Conservation (phyloP, 805 yeast genomes). For the Lipomyces oligophaga region DNA sequence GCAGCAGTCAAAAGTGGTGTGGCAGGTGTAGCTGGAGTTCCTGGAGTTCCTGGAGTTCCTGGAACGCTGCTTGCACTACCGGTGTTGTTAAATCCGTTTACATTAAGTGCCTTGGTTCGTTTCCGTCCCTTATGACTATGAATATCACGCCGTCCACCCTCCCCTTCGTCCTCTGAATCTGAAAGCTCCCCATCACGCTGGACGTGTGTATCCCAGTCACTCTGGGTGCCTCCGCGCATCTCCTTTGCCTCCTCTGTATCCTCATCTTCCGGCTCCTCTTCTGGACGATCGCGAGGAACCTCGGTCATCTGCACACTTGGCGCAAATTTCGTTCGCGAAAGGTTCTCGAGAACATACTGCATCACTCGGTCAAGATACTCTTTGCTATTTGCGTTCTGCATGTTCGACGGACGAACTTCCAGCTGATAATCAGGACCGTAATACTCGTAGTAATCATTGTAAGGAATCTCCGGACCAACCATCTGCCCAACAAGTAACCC, state of each 20-base stretch:
- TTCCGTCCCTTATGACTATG: conserved; percentile 27
- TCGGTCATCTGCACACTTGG: conserved; percentile 94
- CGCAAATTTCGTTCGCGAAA: conserved; percentile 88
- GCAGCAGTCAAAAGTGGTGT: too few relatives aligned
- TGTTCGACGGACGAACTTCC: conserved; percentile 91
- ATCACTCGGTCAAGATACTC: conserved; percentile 84
- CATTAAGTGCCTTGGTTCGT: too few relatives aligned
- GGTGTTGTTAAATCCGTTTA: too few relatives aligned
- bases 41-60: too few relatives aligned
- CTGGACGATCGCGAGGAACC: conserved; percentile 81
- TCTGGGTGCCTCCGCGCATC: conserved; percentile 85
- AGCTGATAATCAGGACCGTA: conserved; percentile 95
- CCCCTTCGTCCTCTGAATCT: conserved; percentile 33
- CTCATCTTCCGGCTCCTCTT: conserved; percentile 67
- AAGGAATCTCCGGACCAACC: conserved; percentile 62
- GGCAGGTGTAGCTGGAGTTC: too few relatives aligned
- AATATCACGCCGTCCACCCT: conserved; percentile 31
- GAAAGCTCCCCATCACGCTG: conserved; percentile 63
- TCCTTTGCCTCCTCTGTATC: conserved; percentile 76
- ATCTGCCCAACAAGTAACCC: conserved; percentile 63
- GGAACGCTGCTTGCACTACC: too few relatives aligned
- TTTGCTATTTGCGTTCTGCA: conserved; percentile 93
- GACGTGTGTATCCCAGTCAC: conserved; percentile 70
- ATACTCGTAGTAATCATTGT: conserved; percentile 94
- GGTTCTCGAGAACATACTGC: conserved; percentile 67